A percentile compares a stretch with the other conserved stretches of the same genome.
Conservation (phyloP, 352 stramenopile genomes). For the Globisporangium mamillatum region DNA sequence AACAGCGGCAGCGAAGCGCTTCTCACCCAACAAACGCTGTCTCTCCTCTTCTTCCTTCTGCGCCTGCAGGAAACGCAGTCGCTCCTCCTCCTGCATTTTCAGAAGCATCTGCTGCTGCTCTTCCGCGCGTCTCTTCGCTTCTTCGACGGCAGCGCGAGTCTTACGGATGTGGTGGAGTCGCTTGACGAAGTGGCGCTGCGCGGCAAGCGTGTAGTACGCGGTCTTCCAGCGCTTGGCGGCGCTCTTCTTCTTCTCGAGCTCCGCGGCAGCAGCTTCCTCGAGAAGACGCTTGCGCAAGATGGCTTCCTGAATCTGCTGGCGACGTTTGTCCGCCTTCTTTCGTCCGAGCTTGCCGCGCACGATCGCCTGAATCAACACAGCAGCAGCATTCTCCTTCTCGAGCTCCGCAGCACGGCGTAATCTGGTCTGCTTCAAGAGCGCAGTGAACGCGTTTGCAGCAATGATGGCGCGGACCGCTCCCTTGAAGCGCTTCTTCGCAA, state of each 20-base stretch:
- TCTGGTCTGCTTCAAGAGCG: conserved; percentile 49
- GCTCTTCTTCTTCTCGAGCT: conserved; percentile 69
- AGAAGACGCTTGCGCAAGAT: conserved; percentile 76
- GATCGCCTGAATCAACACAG: conserved; percentile 75
- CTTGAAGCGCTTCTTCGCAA: conserved; percentile 72
- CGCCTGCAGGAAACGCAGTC: conserved; percentile 46
- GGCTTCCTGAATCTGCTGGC: conserved; percentile 66
- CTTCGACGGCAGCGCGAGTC: conserved; percentile 70
- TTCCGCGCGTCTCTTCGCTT: conserved; percentile 65
- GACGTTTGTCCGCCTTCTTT: conserved; percentile 64
- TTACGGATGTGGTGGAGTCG: conserved; percentile 83
- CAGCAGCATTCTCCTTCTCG: conserved; percentile 45
- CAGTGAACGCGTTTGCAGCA: conserved; percentile 69
- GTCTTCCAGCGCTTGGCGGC: conserved; percentile 79
- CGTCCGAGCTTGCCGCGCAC: conserved; percentile 80
- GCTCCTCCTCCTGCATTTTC: conserved; percentile 70
- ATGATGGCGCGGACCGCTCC: conserved; percentile 60
- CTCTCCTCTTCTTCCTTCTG: conserved; percentile 67
- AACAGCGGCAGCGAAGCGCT: conserved; percentile 50
- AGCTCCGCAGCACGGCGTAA: conserved; percentile 41
- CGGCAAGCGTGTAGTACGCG: conserved; percentile 61
- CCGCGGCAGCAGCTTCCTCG: conserved; percentile 63
- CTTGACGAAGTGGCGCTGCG: conserved; percentile 77
- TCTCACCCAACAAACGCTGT: conserved; percentile 53
- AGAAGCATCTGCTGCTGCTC: conserved; percentile 63